These are phyloP conservation scores for Nitzschia sp. DNA, from an alignment of 108 stramenopile genomes.

Conservation along the genomic window DNA sequence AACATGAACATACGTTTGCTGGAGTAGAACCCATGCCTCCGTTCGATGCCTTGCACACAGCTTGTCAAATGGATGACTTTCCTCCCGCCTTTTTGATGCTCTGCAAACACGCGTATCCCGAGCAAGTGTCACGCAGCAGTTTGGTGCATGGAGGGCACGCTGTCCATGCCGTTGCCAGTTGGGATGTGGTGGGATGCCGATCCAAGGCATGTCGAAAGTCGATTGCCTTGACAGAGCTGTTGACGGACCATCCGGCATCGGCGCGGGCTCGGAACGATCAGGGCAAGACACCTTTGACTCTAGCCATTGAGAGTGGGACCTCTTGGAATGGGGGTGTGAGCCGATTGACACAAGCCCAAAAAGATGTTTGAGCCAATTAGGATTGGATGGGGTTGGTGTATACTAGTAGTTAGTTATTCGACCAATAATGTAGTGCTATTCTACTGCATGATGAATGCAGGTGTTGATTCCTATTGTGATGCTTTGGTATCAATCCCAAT, in stretches of 20 bases:
- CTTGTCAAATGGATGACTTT: constrained; percentile 24
- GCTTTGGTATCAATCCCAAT: too few relatives aligned
- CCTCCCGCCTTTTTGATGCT: constrained; percentile 25
- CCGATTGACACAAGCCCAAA: constrained; percentile 13
- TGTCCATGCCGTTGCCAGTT: constrained; percentile 22
- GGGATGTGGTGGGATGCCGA: constrained; percentile 5
- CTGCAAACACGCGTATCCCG: constrained; percentile 21
- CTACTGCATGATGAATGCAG: too few relatives aligned
- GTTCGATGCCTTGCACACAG: constrained; percentile 22
- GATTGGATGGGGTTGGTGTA: too few relatives aligned
- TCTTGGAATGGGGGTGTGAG: constrained; percentile 25
- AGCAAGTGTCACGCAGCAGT: constrained; percentile 4
- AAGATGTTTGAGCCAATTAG: not conserved
- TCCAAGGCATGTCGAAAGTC: constrained; percentile 20
- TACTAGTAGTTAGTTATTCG: too few relatives aligned
- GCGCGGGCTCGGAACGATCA: constrained; percentile 10
- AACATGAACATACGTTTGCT: constrained; percentile 17
- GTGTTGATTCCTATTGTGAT: too few relatives aligned
- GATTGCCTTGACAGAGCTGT: constrained; percentile 17
- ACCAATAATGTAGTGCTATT: too few relatives aligned
- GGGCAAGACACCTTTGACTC: constrained; percentile 26
- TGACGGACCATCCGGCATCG: constrained; percentile 18
- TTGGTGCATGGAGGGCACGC: constrained; percentile 15
- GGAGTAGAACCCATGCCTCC: constrained; percentile 22
- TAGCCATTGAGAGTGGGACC: constrained; percentile 31